Base-by-base conservation (phyloP, 306 rosid species). In the Sophora flavescens region DNA sequence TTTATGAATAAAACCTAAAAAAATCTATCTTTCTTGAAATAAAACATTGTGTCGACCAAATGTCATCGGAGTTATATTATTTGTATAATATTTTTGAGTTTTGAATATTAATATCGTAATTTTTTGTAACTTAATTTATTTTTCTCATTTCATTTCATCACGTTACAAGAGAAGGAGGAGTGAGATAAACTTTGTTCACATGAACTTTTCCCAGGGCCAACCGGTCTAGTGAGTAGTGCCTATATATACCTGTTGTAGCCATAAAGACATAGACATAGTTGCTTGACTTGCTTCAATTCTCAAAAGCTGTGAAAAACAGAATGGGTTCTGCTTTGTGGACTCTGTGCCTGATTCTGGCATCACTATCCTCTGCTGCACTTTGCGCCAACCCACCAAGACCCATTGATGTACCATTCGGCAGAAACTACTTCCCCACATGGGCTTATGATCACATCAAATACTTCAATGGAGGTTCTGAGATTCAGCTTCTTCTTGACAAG, bases 401-500 rank as follows among this genome's bases (percentile, higher is more conserved):
- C 3, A 15, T 91, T 10, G 77, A 84, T 58, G 95, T 89, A 0
- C 89, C 90, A 11, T 91, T 91, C 14, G 95, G 93, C 11, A 65
- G 93, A n/a, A 91, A 91, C 87, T 91, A 91, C 63, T 41, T 32
- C 41, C 97, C 97, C 48, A 88, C 93, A 7, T 91, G 97, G 97
- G 95, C 97, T 47, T 89, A 80, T 68, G 95, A 91, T 72, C 97
- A 89, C 80, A 91, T 91, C 79, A 91, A 91, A 78, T 91, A 89
- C 84, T 63, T 80, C 74, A 84, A 85, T 38, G 93, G 88, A 1
- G 97, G 93, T 70, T 63, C 88, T 63, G 89, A 89, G 64, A 87
- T 91, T 78, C 85, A 82, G 70, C 93, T 91, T 42, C 42, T 39
- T 50, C 91, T 91, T n/a, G 97, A 91, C 80, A 91, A 88, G 8